Percentiles rank a stretch among this genome's conserved stretches.
These are phyloP conservation scores for Phlebiopsis gigantea DNA, from an alignment of 768 basidiomycete species.

Conservation along the genomic window DNA sequence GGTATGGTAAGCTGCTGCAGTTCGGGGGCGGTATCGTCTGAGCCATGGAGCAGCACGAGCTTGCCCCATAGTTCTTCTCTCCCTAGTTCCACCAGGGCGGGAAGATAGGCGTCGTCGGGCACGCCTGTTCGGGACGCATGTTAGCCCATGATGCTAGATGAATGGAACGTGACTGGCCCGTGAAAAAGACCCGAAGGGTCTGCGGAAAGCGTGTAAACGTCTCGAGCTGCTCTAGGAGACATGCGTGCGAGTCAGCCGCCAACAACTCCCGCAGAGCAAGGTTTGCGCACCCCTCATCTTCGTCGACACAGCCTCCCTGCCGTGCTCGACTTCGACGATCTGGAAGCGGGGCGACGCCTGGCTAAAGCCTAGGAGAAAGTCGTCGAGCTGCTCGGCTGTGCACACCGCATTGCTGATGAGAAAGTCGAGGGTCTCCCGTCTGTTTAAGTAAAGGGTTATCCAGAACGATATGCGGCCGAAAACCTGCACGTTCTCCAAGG, in stretches of 20 bases:
- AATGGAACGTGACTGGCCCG: constrained; percentile 37
- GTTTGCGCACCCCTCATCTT: constrained; percentile 64
- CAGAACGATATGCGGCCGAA: constrained; percentile 69
- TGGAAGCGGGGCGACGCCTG: constrained; percentile 69
- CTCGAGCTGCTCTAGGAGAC: constrained; percentile 55
- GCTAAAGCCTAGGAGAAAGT: constrained; percentile 59
- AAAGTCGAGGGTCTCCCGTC: constrained; percentile 43
- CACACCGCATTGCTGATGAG: constrained; percentile 52
- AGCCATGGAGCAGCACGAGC: constrained; percentile 54
- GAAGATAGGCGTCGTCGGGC: constrained; percentile 47
- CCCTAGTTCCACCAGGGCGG: constrained; percentile 53
- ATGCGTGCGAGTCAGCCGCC: background rate
- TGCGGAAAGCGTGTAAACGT: constrained; percentile 70
- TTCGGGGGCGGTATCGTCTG: constrained; percentile 36
- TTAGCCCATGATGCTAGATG: background rate
- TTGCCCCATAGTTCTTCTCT: constrained; percentile 62
- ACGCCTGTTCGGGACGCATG: constrained; percentile 38
- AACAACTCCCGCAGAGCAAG: background rate
- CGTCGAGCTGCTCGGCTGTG: constrained; percentile 59
- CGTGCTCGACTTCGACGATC: constrained; percentile 62
- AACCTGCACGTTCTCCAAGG: constrained; percentile 53
- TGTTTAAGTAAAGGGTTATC: constrained; percentile 71
- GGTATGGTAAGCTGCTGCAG: constrained; percentile 47
- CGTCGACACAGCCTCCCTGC: constrained; percentile 52
- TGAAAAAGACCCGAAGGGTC: constrained; percentile 68